Conservation (phyloP, 306 rosid species). For the Nissolia schottii region DNA sequence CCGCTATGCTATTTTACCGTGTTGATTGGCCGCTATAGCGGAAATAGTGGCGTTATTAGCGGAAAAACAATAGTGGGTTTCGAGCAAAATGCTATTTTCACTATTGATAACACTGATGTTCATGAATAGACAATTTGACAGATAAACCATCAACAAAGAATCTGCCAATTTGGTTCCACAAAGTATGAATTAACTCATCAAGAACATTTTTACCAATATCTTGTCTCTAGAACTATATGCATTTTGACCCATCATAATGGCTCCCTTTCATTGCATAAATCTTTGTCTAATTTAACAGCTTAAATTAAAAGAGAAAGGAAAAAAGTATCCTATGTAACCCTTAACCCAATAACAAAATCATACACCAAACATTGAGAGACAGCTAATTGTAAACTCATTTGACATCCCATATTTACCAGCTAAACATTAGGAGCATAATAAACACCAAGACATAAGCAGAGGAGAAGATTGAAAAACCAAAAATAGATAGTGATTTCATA, state of each 20-base stretch:
- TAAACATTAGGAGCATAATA: background rate
- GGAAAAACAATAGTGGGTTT: too few relatives aligned
- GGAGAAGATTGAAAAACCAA: background rate
- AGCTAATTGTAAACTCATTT: background rate
- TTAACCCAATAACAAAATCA: background rate
- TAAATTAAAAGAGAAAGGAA: background rate
- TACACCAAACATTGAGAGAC: background rate
- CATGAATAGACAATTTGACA: background rate
- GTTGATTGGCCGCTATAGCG: too few relatives aligned
- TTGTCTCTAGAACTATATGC: background rate
- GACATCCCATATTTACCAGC: background rate
- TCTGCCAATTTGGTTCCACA: background rate
- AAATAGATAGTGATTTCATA: slow-evolving; percentile 15
- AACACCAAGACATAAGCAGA: background rate
- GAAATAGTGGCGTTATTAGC: too few relatives aligned
- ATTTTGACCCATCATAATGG: slow-evolving; percentile 7
- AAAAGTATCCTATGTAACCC: background rate
- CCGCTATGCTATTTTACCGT: too few relatives aligned
- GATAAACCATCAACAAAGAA: background rate
- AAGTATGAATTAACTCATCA: background rate
- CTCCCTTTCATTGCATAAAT: background rate
- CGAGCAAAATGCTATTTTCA: too few relatives aligned
- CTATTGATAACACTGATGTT: too few relatives aligned
- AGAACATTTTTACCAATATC: background rate
- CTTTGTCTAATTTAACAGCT: background rate